Evolutionary conservation across 2,329 filamentous ascomycete genomes (phyloP).

Genomic region (Alternaria sp.): DNA sequence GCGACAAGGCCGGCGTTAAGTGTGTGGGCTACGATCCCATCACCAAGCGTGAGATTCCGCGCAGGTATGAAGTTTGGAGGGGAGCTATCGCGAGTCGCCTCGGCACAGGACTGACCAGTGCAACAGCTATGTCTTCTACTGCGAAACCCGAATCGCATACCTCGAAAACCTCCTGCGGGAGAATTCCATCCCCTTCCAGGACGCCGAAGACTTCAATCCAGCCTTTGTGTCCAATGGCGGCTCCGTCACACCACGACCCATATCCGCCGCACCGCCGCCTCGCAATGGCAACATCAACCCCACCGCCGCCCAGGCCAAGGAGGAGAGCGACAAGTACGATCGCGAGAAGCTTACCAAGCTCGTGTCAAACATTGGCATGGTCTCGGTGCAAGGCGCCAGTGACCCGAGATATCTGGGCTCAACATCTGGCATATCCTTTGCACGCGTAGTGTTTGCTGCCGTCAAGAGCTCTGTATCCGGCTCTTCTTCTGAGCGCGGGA

Average conservation of each 20-base stretch:
- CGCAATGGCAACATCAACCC: constrained; percentile 33
- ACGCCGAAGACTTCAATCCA: constrained; percentile 69
- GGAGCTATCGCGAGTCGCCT: constrained; percentile 7
- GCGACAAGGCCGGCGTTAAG: constrained; percentile 88
- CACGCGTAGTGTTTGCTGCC: constrained; percentile 90
- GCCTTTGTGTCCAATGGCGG: constrained; percentile 51
- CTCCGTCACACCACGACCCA: constrained; percentile 17
- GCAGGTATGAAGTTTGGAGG: constrained; percentile 57
- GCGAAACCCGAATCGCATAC: constrained; percentile 85
- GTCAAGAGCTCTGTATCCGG: constrained; percentile 77
- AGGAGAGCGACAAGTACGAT: constrained; percentile 62
- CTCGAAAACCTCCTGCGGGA: constrained; percentile 78
- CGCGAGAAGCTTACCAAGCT: constrained; percentile 70
- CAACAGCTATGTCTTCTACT: constrained; percentile 86
- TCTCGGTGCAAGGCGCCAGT: constrained; percentile 78
- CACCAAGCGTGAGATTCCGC: constrained; percentile 92
- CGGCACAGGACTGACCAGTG: constrained; percentile 16
- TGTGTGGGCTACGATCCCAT: constrained; percentile 98
- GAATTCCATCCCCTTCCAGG: constrained; percentile 75
- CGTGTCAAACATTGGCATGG: constrained; percentile 75
- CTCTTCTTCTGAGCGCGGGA: constrained; percentile 67
- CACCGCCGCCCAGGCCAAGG: constrained; percentile 27
- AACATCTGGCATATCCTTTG: constrained; percentile 91
- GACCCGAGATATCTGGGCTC: constrained; percentile 85
- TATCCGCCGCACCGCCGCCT: constrained; percentile 24